Base-by-base conservation (phyloP, 169 alveolate species). In the Ophryocystis elektroscirrha region DNA sequence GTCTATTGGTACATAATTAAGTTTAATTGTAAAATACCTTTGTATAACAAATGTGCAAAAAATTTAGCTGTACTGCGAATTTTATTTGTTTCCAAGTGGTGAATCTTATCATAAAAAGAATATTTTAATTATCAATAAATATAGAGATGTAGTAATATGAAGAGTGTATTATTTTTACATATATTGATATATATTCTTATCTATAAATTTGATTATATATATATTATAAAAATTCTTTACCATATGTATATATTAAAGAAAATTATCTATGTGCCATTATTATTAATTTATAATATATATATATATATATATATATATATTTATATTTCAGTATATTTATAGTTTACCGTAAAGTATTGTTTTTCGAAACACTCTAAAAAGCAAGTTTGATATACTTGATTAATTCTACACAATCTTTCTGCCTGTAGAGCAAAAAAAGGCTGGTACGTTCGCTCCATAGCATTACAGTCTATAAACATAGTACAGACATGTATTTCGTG, bases 401-500 rank as follows among this genome's bases (percentile, higher is more conserved):
- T 84, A 38, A 91, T 63, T 44, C 78, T 72, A 55, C 96, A 86
- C 37, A 94, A 77, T 44, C 97, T 76, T 58, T 91, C 92, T 7
- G 96, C 96, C 59, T 79, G 64, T n/a, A 32, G 18, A 0, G 64
- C 42, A 30, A 59, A 51, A 41, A 50, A 50, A 26, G 61, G 51
- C 41, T 86, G 85, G 71, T 84, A 94, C 22, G 97, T 88, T 63
- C 97, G 69, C 70, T 91, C 99, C 86, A 91, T 91, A 59, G 94
- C 85, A 53, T 97, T 89, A 59, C 97, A 87, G 65, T 94, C 99
- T 23, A 88, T 69, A 39, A 94, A 72, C 98, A 94, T 91, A 38
- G 78, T 78, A 39, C 94, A 87, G 35, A 89, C 81, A 64, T 91
- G 95, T 29, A 60, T 63, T 19, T 26, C 61, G 41, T 32, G 35